Percentiles rank a stretch among this genome's conserved stretches.
Evolutionary conservation across 2,329 filamentous ascomycete species (phyloP).

Genomic region (Sporothrix sp.): DNA sequence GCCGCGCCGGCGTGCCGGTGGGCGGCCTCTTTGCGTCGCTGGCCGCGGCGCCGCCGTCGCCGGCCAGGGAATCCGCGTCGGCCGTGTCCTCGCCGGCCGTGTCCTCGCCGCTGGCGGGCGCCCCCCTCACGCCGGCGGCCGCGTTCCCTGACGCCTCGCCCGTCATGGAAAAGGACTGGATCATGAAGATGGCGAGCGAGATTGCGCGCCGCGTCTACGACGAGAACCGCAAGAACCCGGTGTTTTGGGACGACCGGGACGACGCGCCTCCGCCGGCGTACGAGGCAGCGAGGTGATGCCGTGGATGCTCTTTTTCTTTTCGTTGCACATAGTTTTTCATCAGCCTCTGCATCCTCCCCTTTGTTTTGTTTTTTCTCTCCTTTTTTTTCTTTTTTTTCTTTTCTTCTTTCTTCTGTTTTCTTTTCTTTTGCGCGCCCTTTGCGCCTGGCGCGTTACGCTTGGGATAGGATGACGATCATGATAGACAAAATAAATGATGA

Average conservation of each 20-base stretch:
- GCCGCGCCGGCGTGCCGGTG: background rate
- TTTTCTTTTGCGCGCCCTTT: background rate
- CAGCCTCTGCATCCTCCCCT: background rate
- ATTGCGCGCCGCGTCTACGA: constrained; percentile 82
- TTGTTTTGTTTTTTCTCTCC: constrained; percentile 1
- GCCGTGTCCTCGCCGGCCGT: constrained; percentile 2
- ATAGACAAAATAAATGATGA: constrained; percentile 6
- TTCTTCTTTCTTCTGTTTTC: background rate
- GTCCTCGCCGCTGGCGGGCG: constrained; percentile 6
- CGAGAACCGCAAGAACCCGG: constrained; percentile 56
- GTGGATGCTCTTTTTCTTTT: background rate
- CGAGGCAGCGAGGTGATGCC: constrained; percentile 33
- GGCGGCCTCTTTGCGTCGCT: constrained; percentile 13
- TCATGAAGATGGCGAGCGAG: constrained; percentile 88
- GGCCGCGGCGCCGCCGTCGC: background rate
- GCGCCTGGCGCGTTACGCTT: too few relatives aligned
- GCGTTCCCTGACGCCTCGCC: constrained; percentile 39
- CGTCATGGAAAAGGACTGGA: constrained; percentile 74
- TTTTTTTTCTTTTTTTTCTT: background rate
- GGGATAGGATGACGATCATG: constrained; percentile 6
- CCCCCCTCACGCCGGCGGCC: background rate
- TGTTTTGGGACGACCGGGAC: constrained; percentile 46
- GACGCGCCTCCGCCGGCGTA: constrained; percentile 54
- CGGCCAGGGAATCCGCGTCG: background rate
- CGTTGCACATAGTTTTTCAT: background rate